Evolutionary conservation across 2,329 filamentous ascomycete species (phyloP), one percentile per base, ranked within the genome.

Genomic region (Fusarium tupiense): DNA sequence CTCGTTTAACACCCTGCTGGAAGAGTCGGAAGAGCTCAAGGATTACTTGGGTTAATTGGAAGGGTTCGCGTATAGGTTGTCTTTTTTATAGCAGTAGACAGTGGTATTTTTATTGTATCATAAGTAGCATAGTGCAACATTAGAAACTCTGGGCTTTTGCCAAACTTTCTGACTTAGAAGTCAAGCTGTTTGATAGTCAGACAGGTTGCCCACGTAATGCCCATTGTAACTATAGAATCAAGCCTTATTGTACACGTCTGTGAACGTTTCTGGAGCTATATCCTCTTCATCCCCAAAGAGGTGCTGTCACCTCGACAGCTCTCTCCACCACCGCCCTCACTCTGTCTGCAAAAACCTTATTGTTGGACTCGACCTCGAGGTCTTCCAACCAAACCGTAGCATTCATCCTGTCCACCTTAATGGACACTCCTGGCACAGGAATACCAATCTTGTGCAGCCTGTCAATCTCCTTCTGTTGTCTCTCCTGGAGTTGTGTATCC

Each of bases 301-400:
- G 93, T 53, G 93, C 93, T 20, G 95, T 94, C 33, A 95, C 93
- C 85, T 98, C 95, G 7, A 96, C 92, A 2, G 93, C 95, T 75
- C 95, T 88, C 82, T 98, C 96, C 17, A 98, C 93, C 14, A 99
- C 94, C 3, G 94, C 94, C 76, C 93, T 89, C 10, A 99, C 94
- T 67, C 96, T 88, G 82, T 97, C 96, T 53, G 91, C 91, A 79
- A 98, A 89, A 24, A 94, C 90, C 72, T 91, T 90, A 73, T 94
- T 94, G 62, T 85, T 85, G 81, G 94, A 97, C 83, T 98, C 96
- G 9, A 99, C 93, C 77, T 97, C 94, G 50, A 98, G 83, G 76
- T 93, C 91, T 86, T 98, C 96, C 44, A 99, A 85, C 95, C 96
- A 98, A 12, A 99, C 92, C 71, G 91, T 93, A 12, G 96, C 96